Conservation (phyloP, 768 basidiomycete genomes). For the Mycena epipterygia region DNA sequence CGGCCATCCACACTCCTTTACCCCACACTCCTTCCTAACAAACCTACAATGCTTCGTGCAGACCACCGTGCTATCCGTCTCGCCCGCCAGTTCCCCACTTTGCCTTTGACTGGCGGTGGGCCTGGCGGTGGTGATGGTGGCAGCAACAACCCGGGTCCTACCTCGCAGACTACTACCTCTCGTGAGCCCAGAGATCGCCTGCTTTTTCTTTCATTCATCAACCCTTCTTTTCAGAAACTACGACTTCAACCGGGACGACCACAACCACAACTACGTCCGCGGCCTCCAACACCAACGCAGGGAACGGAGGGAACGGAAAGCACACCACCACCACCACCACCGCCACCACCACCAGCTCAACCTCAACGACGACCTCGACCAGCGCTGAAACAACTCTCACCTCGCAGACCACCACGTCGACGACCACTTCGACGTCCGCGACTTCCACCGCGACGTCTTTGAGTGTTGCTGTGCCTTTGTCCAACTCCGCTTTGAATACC, state of each 20-base stretch:
- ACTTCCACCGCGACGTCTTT: too few species aligned
- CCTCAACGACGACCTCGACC: slow-evolving; percentile 19
- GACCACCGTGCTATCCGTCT: slow-evolving; percentile 24
- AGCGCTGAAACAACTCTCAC: slow-evolving; percentile 20
- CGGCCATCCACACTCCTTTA: slow-evolving; percentile 35
- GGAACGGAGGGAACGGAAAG: not conserved
- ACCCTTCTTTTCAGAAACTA: not conserved
- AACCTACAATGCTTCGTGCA: slow-evolving; percentile 14
- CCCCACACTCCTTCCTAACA: slow-evolving; percentile 31
- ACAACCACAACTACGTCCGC: not conserved
- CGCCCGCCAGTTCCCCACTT: not conserved
- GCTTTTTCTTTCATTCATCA: too few species aligned
- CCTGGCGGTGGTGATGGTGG: not conserved
- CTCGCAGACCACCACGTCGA: not conserved
- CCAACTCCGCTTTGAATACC: slow-evolving; percentile 21
- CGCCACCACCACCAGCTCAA: slow-evolving; percentile 21
- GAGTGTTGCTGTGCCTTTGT: too few species aligned
- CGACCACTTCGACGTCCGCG: too few species aligned
- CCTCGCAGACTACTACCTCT: not conserved
- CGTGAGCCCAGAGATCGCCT: not conserved
- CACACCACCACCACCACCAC: not conserved
- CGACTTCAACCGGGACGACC: slow-evolving; percentile 8
- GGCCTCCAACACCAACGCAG: not conserved
- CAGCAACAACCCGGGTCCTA: not conserved
- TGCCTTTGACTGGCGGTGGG: not conserved